Evolutionary conservation across 1,284 basidiomycete genomes (phyloP), one percentile per base, ranked within the genome.

Genomic region (Ustilago curta): DNA sequence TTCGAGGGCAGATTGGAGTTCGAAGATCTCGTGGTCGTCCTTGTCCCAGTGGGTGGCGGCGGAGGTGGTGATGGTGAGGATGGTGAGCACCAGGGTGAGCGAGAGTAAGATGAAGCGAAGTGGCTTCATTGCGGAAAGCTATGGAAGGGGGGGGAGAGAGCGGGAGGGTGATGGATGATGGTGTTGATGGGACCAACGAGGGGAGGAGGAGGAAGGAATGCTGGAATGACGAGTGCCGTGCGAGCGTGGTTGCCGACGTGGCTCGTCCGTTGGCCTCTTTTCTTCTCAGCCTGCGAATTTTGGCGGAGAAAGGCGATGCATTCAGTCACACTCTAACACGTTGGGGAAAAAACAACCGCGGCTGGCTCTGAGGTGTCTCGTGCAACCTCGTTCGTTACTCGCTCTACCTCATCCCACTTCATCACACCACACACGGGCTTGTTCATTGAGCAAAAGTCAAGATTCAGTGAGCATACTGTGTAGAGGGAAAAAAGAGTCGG

Each of bases 21-120:
- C 78, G 59, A 84, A 84, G 65, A 84, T 84, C 73, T 82, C 80
- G 37, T 79, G 62, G 37, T 82, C 80, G 44, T 78, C 74, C 45
- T 82, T 81, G 66, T 73, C 69, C 80, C 80, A 82, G 42, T 71
- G 37, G 9, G 57, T 57, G 21, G 68, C 65, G 16, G 59, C 69
- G 21, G 50, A 58, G 14, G 58, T 31, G 37, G 55, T 32, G 27
- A 64, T 25, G 42, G 60, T 56, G 35, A 61, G n/a, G n/a, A 59
- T 14, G 18, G 55, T 45, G 21, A 76, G 56, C 19, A 63, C 32
- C n/a, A 72, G 52, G 4, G 59, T 49, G 18, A 39, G 14, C 2
- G 59, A 39, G 16, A 70, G 16, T 18, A 69, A 45, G 12, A 76
- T 21, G 45, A 70, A 42, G 29, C 64, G 69, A 14, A 43, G 23